Evolutionary conservation across 2,329 filamentous ascomycete genomes (phyloP), one percentile per base, ranked within the genome.

Genomic region (Venturia aucupariae): DNA sequence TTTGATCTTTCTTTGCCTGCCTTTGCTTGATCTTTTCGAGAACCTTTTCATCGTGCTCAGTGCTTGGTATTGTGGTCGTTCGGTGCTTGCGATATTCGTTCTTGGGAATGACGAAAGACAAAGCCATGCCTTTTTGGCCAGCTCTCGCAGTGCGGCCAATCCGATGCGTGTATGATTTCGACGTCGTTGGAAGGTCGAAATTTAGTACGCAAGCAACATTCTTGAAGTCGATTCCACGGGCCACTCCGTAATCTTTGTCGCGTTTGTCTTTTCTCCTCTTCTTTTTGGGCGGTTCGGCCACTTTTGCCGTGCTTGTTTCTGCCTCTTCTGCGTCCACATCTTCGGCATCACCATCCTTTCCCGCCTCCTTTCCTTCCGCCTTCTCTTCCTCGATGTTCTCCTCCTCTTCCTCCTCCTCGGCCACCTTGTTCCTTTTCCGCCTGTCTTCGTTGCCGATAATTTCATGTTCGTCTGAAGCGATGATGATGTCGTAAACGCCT

Each of bases 401-500:
- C 19, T 68, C 61, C 3, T 66, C 64, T 8, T 67, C 38, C 64
- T 69, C 69, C 19, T 68, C 67, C 27, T 65, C 74, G 72, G 70
- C 71, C 62, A 72, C 63, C 32, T 64, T 65, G 67, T 69, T 69
- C 62, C 68, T 69, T 63, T 69, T 69, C 57, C 68, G 68, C 65
- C 72, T 74, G 24, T 67, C 66, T 24, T 81, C 80, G 63, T 87
- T 85, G 24, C 85, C 82, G 13, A 96, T 75, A 13, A 95, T 84
- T 72, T 96, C 92, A 68, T 90, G 88, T 73, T 96, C 92, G 70
- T 99, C 94, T 0, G 91, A 92, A 0, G 94, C 94, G 70, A 99
- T 96, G 69, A 99, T 92, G 67, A 97, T 97, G 71, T 99, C 93
- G 81, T 99, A 99, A 7, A 97, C 87, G 63, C 90, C 90, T 76